A percentile compares a stretch with the other conserved stretches of the same genome.
Conservation (phyloP, 2,329 filamentous ascomycete genomes). For the Beauveria asiatica region DNA sequence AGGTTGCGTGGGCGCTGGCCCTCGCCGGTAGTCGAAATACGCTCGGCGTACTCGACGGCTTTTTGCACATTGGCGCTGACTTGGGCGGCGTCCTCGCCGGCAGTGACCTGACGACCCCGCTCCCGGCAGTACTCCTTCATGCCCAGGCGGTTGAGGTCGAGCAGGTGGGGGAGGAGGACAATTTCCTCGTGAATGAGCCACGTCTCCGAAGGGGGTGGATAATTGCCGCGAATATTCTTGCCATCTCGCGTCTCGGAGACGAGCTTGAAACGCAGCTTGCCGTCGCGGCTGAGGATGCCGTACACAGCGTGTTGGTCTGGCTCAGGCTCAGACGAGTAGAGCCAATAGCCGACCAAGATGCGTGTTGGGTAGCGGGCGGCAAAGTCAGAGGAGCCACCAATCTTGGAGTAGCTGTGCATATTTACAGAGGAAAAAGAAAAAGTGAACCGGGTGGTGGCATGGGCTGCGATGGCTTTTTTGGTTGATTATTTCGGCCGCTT, state of each 20-base stretch:
- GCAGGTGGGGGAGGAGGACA: conserved; percentile 1
- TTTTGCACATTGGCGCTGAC: conserved; percentile 7
- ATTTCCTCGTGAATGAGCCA: conserved; percentile 9
- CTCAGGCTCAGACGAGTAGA: conserved; percentile 8
- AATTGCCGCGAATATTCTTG: background rate
- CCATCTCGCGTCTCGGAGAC: conserved; percentile 9
- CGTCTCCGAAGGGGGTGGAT: conserved; percentile 1
- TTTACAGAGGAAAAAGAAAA: background rate
- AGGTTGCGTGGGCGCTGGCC: conserved; percentile 7
- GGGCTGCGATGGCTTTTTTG: background rate
- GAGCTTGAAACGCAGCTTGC: conserved; percentile 11
- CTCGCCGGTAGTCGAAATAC: background rate
- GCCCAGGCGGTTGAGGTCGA: conserved; percentile 9
- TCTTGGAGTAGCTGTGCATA: conserved; percentile 10
- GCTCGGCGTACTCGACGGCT: conserved; percentile 7
- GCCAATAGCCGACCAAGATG: conserved; percentile 12
- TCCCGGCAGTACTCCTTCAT: conserved; percentile 12
- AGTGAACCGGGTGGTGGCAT: background rate
- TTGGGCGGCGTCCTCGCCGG: background rate
- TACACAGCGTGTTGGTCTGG: conserved; percentile 12
- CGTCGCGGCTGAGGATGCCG: conserved; percentile 10
- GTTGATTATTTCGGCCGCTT: background rate
- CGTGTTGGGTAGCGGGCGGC: conserved; percentile 10
- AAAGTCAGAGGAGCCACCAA: conserved; percentile 9
- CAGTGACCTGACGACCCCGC: background rate